Evolutionary conservation across 2,329 filamentous ascomycete species (phyloP), one percentile per base, ranked within the genome.

Genomic region (Kalmusia sp.): DNA sequence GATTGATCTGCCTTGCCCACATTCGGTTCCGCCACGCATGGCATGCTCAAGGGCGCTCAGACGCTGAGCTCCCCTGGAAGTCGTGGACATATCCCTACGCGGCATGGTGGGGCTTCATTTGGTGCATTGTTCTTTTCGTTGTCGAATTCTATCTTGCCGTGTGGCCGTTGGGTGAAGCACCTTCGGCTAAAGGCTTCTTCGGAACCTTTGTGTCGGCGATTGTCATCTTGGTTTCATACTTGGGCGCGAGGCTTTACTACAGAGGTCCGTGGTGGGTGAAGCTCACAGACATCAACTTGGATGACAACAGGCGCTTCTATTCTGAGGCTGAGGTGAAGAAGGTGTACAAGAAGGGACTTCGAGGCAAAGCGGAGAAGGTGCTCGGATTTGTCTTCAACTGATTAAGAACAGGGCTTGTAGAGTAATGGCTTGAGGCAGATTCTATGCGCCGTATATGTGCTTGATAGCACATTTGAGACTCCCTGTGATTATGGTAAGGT

Each of bases 21-120:
- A 87, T 87, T 67, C 82, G 84, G 25, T 87, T 87, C 80, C 81
- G 85, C 34, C 64, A 77, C 28, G 82, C 78, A 2, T 87, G 84
- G 85, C 77, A 79, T 55, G 67, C 76, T 14, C 82, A 85, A 59
- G 85, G 84, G 44, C 82, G 81, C 68, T 80, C 77, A n/a, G 76
- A 91, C 25, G 79, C 85, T 48, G 89, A 95, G 60, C 81, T 96
- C 7, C 58, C 62, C 28, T 76, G 79, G 79, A 76, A 71, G 53
- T 75, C 75, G 2, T 78, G 77, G 73, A 74, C 76, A 1, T 80
- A 71, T 58, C 79, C 79, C 0, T 75, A 70, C 40, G 74, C 71
- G 1, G 72, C 78, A 0, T 79, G 67, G 64, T 82, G 74, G 71
- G 79, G 76, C 2, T 68, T 81, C 27, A 54, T 61, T 33, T 79